Base-by-base conservation (phyloP, 768 basidiomycete genomes). In the Auriscalpium vulgare region DNA sequence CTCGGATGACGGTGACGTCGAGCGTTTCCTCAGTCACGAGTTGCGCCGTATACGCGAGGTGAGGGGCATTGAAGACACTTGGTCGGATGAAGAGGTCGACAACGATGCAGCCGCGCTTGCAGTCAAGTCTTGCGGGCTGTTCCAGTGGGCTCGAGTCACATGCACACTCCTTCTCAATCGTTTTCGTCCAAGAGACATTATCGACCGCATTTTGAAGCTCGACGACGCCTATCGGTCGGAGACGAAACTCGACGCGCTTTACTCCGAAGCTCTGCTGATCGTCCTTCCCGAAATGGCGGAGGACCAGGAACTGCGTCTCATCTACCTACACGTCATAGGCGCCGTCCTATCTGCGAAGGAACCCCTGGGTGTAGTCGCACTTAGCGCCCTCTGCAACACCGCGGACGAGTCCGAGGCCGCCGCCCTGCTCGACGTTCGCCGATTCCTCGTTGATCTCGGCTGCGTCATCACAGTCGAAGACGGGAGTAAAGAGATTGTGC, bases 131-230 rank as follows among this genome's bases (percentile, higher is more conserved):
- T 45, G 53, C 7, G 63, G 62, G 1, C 54, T 64, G 11, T 64
- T 64, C 43, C 56, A 61, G 29, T 65, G 60, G 54, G 63, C 63
- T n/a, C 7, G 34, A 35, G 47, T 62, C 1, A 50, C 47, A 8
- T 56, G 47, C 7, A 37, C 50, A 37, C 47, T 63, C n/a, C 51
- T 63, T 51, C 34, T 13, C 35, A 19, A 38, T 29, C 36, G 47
- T 9, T 38, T n/a, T 29, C 23, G 34, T 21, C 59, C 59, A 10
- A 47, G 51, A 10, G 56, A 57, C 16, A 45, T 47, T 29, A 44
- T 59, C 17, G 45, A 51, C 29, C 51, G 59, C 43, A 36, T 59
- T n/a, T 38, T 47, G 14, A 29, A 13, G 47, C 47, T 58, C 10
- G 29, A 23, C 21, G 35, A 48, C 17, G 49, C 36, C 10, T 37